phyloP scores from a whole-genome alignment of 148 eudicot genomes.

The Polygonum aviculare region DNA sequence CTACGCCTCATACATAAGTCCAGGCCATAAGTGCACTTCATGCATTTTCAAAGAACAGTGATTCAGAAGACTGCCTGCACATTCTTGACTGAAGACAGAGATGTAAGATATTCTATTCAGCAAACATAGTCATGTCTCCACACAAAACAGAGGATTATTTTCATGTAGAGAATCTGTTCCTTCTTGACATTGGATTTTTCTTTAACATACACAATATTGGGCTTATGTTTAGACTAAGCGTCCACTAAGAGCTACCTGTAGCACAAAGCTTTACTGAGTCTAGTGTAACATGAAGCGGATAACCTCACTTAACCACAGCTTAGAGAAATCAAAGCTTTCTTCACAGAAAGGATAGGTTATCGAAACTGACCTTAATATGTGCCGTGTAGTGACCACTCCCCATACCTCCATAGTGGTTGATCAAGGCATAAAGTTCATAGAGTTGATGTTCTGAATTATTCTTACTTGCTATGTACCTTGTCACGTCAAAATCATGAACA shows the following conservation, averaged over 20 bases:
- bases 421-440: slow-evolving; percentile 89
- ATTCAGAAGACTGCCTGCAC: background rate
- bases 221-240: background rate
- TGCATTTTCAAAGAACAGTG: background rate
- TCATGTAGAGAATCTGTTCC: background rate
- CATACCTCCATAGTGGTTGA: slow-evolving; percentile 93
- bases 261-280: background rate
- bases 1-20: background rate
- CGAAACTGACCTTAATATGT: slow-evolving; percentile 75
- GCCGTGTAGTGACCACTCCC: slow-evolving; percentile 98
- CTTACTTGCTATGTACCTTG: slow-evolving; percentile 81
- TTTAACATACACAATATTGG: background rate
- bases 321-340: background rate
- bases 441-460: slow-evolving; percentile 61
- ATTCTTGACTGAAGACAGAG: background rate
- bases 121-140: background rate
- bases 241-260: background rate
- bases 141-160: background rate
- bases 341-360: background rate
- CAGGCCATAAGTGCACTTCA: background rate
- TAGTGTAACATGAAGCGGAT: background rate
- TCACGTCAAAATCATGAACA: slow-evolving; percentile 73
- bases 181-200: background rate
- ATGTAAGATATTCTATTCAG: background rate
- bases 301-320: background rate